These are phyloP conservation scores for Urochloa ruziziensis DNA, from an alignment of 176 grass and related monocot genomes.

Conservation along the genomic window DNA sequence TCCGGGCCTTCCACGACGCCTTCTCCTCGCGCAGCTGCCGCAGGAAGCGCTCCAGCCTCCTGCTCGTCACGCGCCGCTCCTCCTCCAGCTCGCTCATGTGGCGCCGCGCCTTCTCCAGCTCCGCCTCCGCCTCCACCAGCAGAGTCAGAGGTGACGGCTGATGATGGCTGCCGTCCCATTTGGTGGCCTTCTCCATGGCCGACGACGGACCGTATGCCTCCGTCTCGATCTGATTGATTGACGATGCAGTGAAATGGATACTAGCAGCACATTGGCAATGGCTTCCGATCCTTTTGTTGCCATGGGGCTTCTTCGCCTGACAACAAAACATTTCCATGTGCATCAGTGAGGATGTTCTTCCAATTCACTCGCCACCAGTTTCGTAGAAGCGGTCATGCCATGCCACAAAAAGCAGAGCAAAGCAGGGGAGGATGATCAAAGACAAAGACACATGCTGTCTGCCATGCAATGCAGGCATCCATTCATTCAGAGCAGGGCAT, in stretches of 20 bases:
- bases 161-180: too few species aligned
- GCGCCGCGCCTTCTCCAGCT: slow-evolving; percentile 22
- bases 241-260: not conserved
- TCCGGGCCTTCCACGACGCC: slow-evolving; percentile 38
- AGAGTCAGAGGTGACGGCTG: not conserved
- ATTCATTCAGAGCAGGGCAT: too few species aligned
- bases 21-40: slow-evolving; percentile 37
- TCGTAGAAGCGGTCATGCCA: too few species aligned
- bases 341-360: too few species aligned
- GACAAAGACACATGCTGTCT: too few species aligned
- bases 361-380: too few species aligned
- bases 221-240: slow-evolving; percentile 25
- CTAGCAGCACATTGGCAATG: not conserved
- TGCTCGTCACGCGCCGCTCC: not conserved
- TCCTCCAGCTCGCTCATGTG: slow-evolving; percentile 17
- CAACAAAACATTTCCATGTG: too few species aligned
- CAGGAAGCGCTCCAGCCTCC: slow-evolving; percentile 35
- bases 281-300: not conserved
- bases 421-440: too few species aligned
- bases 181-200: slow-evolving; percentile 53
- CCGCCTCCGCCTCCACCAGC: slow-evolving; percentile 22
- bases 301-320: too few species aligned
- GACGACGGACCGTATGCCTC: not conserved
- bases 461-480: too few species aligned
- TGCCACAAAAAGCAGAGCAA: too few species aligned